Conservation (phyloP, 129 eudicot genomes). For the Gnaphalium uliginosum region DNA sequence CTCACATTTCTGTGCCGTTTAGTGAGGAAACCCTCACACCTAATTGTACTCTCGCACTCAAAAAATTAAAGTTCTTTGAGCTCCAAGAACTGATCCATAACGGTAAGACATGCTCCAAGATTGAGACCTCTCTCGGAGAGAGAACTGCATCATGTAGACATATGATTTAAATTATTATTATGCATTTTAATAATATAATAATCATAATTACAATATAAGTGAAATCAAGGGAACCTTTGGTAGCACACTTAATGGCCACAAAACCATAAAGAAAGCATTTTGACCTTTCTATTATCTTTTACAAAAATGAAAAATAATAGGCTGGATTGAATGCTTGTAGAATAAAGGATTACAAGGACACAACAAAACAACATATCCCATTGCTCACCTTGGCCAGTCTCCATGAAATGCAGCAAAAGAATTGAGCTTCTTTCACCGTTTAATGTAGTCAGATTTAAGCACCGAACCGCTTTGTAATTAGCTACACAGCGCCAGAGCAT, state of each 20-base stretch:
- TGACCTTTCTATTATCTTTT: slow-evolving; percentile 9
- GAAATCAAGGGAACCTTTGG: background rate
- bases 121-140: slow-evolving; percentile 72
- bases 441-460: slow-evolving; percentile 72
- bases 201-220: slow-evolving; percentile 1
- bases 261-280: slow-evolving; percentile 1
- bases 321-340: background rate
- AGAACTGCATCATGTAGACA: slow-evolving; percentile 52
- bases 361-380: slow-evolving; percentile 4
- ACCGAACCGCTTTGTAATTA: slow-evolving; percentile 89
- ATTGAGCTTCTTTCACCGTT: slow-evolving; percentile 88
- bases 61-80: slow-evolving; percentile 35
- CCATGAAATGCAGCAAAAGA: slow-evolving; percentile 67
- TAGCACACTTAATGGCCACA: slow-evolving; percentile 2
- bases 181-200: slow-evolving; percentile 21
- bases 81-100: slow-evolving; percentile 75
- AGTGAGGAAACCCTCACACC: slow-evolving; percentile 83
- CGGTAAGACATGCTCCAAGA: slow-evolving; percentile 83
- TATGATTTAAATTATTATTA: slow-evolving; percentile 16
- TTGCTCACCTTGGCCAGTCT: slow-evolving; percentile 75
- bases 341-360: background rate
- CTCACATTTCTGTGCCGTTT: slow-evolving; percentile 61
- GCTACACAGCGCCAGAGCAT: slow-evolving; percentile 53
- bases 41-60: slow-evolving; percentile 52
- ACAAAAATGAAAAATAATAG: background rate